Evolutionary conservation across 352 stramenopile species (phyloP).

Genomic region (Aphanomyces invadans): DNA sequence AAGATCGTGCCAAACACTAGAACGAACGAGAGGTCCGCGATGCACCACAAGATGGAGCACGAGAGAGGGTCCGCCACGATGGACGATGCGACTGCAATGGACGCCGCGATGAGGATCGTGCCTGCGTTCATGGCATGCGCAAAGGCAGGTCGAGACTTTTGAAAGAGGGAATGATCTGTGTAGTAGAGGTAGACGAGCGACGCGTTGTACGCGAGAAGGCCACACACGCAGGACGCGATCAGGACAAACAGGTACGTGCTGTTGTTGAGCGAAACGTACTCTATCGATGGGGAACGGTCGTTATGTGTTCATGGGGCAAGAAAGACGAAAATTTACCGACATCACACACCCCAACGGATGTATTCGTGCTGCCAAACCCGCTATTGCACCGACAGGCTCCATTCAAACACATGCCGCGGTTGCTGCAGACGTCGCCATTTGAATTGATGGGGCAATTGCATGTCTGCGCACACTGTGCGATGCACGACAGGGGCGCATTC

Average conservation of each 20-base stretch:
- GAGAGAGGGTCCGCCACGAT: neutral
- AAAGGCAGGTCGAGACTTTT: slow-evolving; percentile 8
- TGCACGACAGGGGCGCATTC: neutral
- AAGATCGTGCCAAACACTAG: slow-evolving; percentile 9
- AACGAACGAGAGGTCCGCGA: slow-evolving; percentile 10
- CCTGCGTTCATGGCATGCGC: slow-evolving; percentile 8
- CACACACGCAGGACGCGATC: neutral
- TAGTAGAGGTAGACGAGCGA: slow-evolving; percentile 21
- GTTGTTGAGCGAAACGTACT: neutral
- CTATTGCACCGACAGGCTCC: neutral
- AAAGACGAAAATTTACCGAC: slow-evolving; percentile 1
- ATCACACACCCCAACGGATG: neutral
- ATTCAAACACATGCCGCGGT: neutral
- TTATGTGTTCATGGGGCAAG: neutral
- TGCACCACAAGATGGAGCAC: neutral
- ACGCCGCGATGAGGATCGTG: neutral
- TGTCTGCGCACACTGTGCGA: neutral
- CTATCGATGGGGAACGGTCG: neutral
- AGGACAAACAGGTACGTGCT: slow-evolving; percentile 16
- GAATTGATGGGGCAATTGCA: slow-evolving; percentile 1
- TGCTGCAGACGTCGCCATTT: neutral
- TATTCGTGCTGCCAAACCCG: neutral
- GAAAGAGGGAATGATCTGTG: neutral
- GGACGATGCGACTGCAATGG: neutral
- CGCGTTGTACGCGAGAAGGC: slow-evolving; percentile 6